A percentile compares a stretch with the other conserved stretches of the same genome.
These are phyloP conservation scores for Alternaria hordeiaustralica DNA, from an alignment of 2,329 filamentous ascomycete species.

Conservation along the genomic window DNA sequence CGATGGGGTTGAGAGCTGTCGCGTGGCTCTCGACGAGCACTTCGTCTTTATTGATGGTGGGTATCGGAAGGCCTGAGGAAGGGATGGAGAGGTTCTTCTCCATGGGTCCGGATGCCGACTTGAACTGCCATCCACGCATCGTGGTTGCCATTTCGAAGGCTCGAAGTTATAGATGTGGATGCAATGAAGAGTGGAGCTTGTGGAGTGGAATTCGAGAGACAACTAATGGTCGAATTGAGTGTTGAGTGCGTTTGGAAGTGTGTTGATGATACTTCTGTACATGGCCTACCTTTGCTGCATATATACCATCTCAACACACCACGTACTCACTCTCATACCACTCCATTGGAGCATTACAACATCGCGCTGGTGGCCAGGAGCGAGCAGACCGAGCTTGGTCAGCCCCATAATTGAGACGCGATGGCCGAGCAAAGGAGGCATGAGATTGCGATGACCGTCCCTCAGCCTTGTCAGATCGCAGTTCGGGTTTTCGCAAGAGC, in stretches of 20 bases:
- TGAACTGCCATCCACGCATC: slow-evolving; percentile 52
- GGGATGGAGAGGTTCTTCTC: slow-evolving; percentile 59
- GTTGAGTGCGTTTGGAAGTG: not conserved
- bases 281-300: not conserved
- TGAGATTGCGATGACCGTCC: not conserved
- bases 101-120: slow-evolving; percentile 46
- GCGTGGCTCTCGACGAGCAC: slow-evolving; percentile 61
- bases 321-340: not conserved
- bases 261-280: not conserved
- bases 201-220: not conserved
- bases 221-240: not conserved
- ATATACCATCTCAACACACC: not conserved
- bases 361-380: not conserved
- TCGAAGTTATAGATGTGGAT: not conserved
- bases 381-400: slow-evolving; percentile 10
- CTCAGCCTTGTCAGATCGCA: not conserved
- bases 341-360: not conserved
- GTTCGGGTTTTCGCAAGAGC: not conserved
- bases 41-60: slow-evolving; percentile 47
- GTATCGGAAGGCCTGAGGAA: slow-evolving; percentile 51
- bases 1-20: slow-evolving; percentile 63
- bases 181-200: not conserved
- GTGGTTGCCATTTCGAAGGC: slow-evolving; percentile 52
- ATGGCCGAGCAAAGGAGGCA: not conserved
- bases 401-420: not conserved